Base-by-base conservation (phyloP, 257 asterid genomes). In the Fraxinus pennsylvanica region DNA sequence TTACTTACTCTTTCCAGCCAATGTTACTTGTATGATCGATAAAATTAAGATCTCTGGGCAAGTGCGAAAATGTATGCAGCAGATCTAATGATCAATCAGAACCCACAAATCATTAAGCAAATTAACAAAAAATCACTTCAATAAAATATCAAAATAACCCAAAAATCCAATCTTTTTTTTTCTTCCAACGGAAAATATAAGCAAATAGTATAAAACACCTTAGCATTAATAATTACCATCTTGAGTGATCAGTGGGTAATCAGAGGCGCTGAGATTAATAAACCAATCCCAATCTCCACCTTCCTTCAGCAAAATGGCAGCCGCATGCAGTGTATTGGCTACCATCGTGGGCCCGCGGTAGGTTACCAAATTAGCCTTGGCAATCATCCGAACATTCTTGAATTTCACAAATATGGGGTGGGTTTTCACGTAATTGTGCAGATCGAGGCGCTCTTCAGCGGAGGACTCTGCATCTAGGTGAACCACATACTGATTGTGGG, bases 261-360 rank as follows among this genome's bases (percentile, higher is more conserved):
- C 99, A 0, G 97, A 90, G 29, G 98, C 98, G 70, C 97, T 92
- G 81, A 94, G 96, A 71, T 94, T 94, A 43, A 94, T 90, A 65
- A 94, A 94, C 99, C 99, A 94, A 84, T 92, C 99, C 99, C 99
- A 94, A 6, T 92, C 91, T 57, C 97, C 97, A 43, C 92, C 99
- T 78, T 94, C 92, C 90, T 75, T 88, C 76, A 94, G 75, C 92
- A 94, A 86, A 82, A 94, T 90, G 12, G 99, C 94, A 10, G 99
- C 99, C 2, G 99, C 97, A 81, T 94, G 99, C 47, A 94, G 85
- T 19, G 99, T 94, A 73, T 92, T 94, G 8, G 99, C 94, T 74
- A 94, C 97, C 99, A 94, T 94, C 27, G 99, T 94, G 17, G 99
- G 99, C 9, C 99, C 99, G 3, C 97, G 91, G 83, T 94, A 94